Conservation (phyloP, 2,329 filamentous ascomycete species). For the Elsinoe necatrix region DNA sequence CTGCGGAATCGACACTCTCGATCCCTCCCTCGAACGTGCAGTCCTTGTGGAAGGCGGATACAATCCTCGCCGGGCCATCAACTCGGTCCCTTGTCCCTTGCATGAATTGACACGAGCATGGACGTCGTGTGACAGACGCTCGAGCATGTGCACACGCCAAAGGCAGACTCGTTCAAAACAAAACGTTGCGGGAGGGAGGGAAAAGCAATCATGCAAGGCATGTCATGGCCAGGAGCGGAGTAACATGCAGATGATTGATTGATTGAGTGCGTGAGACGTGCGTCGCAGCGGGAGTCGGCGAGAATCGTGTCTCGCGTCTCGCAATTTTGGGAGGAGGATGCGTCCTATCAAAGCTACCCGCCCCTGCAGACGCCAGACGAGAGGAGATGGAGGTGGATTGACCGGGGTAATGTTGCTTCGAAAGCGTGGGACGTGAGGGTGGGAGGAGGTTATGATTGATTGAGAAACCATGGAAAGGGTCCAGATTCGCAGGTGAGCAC, state of each 20-base stretch:
- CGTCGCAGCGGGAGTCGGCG: background rate
- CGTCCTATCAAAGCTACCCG: conserved; percentile 8
- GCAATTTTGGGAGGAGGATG: conserved; percentile 1
- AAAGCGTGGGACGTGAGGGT: background rate
- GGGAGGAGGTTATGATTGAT: background rate
- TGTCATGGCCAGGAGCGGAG: background rate
- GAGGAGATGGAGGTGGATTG: background rate
- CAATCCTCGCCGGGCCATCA: conserved; percentile 1
- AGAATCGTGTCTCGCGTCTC: background rate
- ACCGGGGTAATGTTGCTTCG: conserved; percentile 3
- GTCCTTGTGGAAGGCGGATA: background rate
- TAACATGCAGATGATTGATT: background rate
- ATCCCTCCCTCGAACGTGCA: conserved; percentile 2
- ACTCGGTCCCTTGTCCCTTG: conserved; percentile 8
- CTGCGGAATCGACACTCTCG: background rate
- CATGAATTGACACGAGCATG: conserved; percentile 9
- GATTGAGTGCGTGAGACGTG: background rate
- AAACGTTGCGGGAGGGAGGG: conserved; percentile 23
- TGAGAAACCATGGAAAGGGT: background rate
- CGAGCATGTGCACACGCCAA: conserved; percentile 41
- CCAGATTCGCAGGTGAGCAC: background rate
- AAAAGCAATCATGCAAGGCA: conserved; percentile 10
- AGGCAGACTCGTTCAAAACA: conserved; percentile 55
- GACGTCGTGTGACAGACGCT: conserved; percentile 10
- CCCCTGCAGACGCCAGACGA: conserved; percentile 6